Base-by-base conservation (phyloP, 352 stramenopile genomes). In the Globisporangium solare region DNA sequence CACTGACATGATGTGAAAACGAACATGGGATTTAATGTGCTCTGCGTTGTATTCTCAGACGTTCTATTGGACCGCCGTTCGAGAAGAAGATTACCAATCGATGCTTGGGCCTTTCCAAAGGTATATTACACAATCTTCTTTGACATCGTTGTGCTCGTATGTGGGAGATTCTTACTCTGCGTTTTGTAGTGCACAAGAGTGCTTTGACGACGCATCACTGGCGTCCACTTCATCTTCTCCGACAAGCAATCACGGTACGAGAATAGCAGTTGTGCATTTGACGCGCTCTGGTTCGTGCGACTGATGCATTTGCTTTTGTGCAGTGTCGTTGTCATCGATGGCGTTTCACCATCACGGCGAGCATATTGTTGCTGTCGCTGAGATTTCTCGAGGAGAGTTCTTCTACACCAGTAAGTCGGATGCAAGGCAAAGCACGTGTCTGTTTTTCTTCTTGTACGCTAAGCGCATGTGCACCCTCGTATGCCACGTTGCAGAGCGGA, bases 41-140 rank as follows among this genome's bases (percentile, higher is more conserved):
- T 52, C 20, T 57, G 2, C 22, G 21, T 53, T 22, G 45, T 24
- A 17, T 20, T 59, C 21, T 35, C 45, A 83, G 70, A 56, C 52
- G 21, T 86, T 81, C 46, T 76, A 63, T 39, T 90, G 79, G 79
- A 71, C 76, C 27, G 70, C 71, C 1, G 70, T 84, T 18, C 64
- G 74, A 27, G 70, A 79, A 55, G 42, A 70, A 39, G 66, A 72
- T 20, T 83, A 72, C 39, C 53, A 64, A 22, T 57, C 65, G 12
- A 84, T 86, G 62, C 54, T 61, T 61, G 79, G 79, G 1, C 77
- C 79, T 17, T 88, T 89, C 39, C 56, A 73, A 41, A 80, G 68
- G 73, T 83, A 22, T n/a, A n/a, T n/a, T n/a, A n/a, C n/a, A n/a
- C 12, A 40, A 45, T 21, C 15, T n/a, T 43, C 39, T 20, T 35